Evolutionary conservation across 1,139 yeast species (phyloP), one percentile per base, ranked within the genome.

Genomic region (Yamadazyma membranifaciens): DNA sequence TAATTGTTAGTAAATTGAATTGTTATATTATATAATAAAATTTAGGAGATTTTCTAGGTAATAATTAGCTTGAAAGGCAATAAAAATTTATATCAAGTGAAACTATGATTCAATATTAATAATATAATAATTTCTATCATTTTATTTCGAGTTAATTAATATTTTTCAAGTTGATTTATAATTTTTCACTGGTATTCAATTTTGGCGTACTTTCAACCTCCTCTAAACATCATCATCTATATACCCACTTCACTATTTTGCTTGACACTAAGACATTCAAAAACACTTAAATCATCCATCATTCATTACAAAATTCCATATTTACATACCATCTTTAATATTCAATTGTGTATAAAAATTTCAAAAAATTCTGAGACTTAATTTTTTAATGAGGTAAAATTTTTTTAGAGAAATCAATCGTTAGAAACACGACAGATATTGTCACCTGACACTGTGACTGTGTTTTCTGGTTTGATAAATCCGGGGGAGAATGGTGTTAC

Each of bases 391-490:
- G 35, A 33, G 35, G 20, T 13, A 30, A 34, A 34, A 34, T 24
- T 34, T 34, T 34, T 34, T 34, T 33, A 24, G 24, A 20, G 24
- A 20, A 20, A 20, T 20, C 24, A 20, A 5, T 20, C 24, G 7
- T 20, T 7, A 20, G 7, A 6, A 7, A 5, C 24, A 20, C 24
- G 24, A 20, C 24, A 14, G 14, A 33, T 6, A 16, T 6, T 27
- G 16, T 37, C 40, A 37, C 30, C 15, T 37, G 40, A 37, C 28
- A 13, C 15, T 17, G 40, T 37, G 40, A 37, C 40, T 33, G 40
- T 24, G 28, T 26, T 36, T 31, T 30, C n/a, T 24, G 34, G 7
- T 6, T 6, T 20, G 24, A 7, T 20, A 20, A 20, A 20, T 20
- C 24, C 24, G 5, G 24, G 24, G 24, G 7, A n/a, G n/a, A n/a